Base-by-base conservation (phyloP, 1,284 basidiomycete species). In the Heterobasidion irregulare region DNA sequence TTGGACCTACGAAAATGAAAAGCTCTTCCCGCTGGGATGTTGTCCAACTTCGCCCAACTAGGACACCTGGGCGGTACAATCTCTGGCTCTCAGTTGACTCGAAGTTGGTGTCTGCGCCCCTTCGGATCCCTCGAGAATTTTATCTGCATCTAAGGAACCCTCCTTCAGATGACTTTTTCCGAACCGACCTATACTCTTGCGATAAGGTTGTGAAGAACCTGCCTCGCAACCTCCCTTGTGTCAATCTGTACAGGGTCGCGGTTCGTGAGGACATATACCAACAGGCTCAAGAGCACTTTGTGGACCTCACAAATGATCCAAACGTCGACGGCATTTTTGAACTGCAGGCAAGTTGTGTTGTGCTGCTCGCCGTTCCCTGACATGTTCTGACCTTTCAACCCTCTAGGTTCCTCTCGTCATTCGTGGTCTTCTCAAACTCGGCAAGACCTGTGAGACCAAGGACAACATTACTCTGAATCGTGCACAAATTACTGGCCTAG, bases 261-360 rank as follows among this genome's bases (percentile, higher is more conserved):
- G 92, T 97, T 34, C 79, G 86, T 43, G 97, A 99, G 68, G 86
- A 89, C 4, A 71, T 86, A 13, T 99, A 88, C 68, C 76, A 89
- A 36, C 84, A 92, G 47, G 90, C 89, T 33, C 89, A 94, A 63
- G 86, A 91, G 55, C 91, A 97, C 67, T 98, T 98, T 66, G 88
- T 93, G 36, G 86, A 92, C 64, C 77, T 99, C 53, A 91, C 86
- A 59, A 98, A 97, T 67, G 92, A 96, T 64, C 92, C 95, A 0
- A 94, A 93, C 65, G 92, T 98, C 8, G 94, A 98, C 62, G 94
- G 94, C 1, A 90, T 98, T 1, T 99, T 89, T 65, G 97, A 99
- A 72, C 79, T 89, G 43, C 93, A 98, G 77, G 91, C 90, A 60
- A 56, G 59, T 71, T 56, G 19, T 7, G 59, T 71, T 56, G 19